A percentile compares a stretch with the other conserved stretches of the same genome.
phyloP scores from a whole-genome alignment of 768 basidiomycete species.

The Lactarius quietus region DNA sequence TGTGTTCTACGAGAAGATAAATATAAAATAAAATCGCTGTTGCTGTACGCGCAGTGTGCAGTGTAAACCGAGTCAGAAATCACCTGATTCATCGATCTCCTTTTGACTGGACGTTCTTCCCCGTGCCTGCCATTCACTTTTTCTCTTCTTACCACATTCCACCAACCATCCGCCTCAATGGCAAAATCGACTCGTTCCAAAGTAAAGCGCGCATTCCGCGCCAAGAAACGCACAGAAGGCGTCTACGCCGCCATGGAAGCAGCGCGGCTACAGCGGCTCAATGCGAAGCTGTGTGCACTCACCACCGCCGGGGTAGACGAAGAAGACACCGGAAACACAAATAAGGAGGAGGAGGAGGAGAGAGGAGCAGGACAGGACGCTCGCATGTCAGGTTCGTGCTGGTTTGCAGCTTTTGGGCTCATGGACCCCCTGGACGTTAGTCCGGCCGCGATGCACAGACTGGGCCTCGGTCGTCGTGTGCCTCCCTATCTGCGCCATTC shows the following conservation, averaged over 20 bases:
- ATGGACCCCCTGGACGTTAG: conserved; percentile 55
- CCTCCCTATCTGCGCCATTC: conserved; percentile 4
- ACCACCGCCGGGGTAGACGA: conserved; percentile 30
- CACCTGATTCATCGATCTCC: not conserved
- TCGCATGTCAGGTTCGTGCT: conserved; percentile 27
- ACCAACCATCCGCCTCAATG: conserved; percentile 40
- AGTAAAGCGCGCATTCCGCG: conserved; percentile 71
- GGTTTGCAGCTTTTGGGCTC: conserved; percentile 20
- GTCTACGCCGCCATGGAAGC: conserved; percentile 77
- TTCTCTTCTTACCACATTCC: not conserved
- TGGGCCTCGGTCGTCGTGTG: conserved; percentile 23
- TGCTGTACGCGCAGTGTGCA: not conserved
- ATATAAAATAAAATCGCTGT: not conserved
- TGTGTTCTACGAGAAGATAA: not conserved
- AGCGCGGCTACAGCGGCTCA: conserved; percentile 69
- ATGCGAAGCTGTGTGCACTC: conserved; percentile 55
- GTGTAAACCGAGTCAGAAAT: not conserved
- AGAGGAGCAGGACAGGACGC: conserved; percentile 27
- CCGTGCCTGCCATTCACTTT: not conserved
- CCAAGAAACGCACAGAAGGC: conserved; percentile 69
- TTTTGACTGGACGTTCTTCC: too few species aligned
- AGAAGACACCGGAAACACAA: conserved; percentile 18
- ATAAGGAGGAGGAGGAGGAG: conserved; percentile 19
- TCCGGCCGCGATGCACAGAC: conserved; percentile 42
- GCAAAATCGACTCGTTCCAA: conserved; percentile 84